Conservation (phyloP, 352 stramenopile species). For the Pythium pyrilobum region DNA sequence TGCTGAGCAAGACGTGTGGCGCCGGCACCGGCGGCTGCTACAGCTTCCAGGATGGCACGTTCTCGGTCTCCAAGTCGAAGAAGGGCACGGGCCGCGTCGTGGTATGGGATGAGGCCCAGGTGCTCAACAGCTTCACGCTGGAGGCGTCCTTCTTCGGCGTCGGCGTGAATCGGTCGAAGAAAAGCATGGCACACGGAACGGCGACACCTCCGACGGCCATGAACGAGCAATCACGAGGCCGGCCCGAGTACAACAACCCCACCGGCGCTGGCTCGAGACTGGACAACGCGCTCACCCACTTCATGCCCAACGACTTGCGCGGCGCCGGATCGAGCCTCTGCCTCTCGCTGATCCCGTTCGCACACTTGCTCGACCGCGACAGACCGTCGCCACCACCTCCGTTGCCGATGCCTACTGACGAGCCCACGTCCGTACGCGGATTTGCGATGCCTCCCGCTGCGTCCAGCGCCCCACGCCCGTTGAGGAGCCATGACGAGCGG, state of each 20-base stretch:
- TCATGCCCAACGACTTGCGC: conserved; percentile 49
- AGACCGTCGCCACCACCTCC: conserved; percentile 2
- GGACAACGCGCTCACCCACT: conserved; percentile 25
- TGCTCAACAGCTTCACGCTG: conserved; percentile 77
- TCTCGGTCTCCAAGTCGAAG: conserved; percentile 57
- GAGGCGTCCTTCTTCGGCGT: conserved; percentile 75
- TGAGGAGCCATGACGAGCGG: too few species aligned
- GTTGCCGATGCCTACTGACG: neutral
- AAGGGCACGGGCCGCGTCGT: conserved; percentile 59
- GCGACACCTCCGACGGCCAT: neutral
- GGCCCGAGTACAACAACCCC: neutral
- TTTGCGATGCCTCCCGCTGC: too few species aligned
- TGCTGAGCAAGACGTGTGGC: conserved; percentile 50
- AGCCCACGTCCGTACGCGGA: neutral
- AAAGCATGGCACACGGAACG: neutral
- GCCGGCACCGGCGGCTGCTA: conserved; percentile 43
- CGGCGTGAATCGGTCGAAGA: conserved; percentile 18
- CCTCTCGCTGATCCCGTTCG: conserved; percentile 51
- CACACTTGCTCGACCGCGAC: conserved; percentile 47
- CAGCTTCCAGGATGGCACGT: conserved; percentile 65
- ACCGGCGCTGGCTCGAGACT: neutral
- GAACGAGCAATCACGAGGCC: conserved; percentile 1
- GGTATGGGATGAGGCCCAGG: conserved; percentile 52
- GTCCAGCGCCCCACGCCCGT: too few species aligned
- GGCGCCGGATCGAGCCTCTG: conserved; percentile 46